Percentiles rank a stretch among this genome's conserved stretches.
Evolutionary conservation across 176 grass and related monocot species (phyloP).

Genomic region (Aegilops speltoides): DNA sequence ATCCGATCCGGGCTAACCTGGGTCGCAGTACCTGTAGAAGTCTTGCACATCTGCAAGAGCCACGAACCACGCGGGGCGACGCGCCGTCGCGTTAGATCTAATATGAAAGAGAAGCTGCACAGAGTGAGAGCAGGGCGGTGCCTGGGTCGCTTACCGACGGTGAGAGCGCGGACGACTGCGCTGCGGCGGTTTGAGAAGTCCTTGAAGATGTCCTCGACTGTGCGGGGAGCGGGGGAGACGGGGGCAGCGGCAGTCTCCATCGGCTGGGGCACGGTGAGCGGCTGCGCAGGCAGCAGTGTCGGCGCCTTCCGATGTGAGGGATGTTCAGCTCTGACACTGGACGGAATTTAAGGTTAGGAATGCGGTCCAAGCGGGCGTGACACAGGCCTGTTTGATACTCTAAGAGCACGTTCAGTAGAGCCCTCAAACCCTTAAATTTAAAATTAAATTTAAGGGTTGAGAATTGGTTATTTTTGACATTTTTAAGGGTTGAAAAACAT

Average conservation of each 20-base stretch:
- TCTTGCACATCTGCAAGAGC: slow-evolving; percentile 52
- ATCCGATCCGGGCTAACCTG: slow-evolving; percentile 36
- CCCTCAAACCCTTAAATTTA: too few relatives aligned
- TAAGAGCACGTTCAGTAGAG: too few relatives aligned
- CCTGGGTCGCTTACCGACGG: slow-evolving; percentile 37
- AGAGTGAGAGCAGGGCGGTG: neutral
- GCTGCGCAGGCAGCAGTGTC: neutral
- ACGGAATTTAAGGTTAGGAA: neutral
- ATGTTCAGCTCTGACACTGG: slow-evolving; percentile 14
- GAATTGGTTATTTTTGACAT: too few relatives aligned
- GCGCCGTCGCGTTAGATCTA: slow-evolving; percentile 2
- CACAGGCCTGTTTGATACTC: neutral
- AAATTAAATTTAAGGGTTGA: too few relatives aligned
- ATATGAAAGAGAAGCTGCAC: neutral
- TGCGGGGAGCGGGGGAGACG: slow-evolving; percentile 40
- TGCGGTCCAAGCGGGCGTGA: slow-evolving; percentile 9
- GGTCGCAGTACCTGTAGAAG: slow-evolving; percentile 57
- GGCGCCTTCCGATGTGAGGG: slow-evolving; percentile 2
- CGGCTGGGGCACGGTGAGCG: neutral
- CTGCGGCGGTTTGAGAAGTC: slow-evolving; percentile 52
- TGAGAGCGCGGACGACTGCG: slow-evolving; percentile 60
- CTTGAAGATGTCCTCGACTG: slow-evolving; percentile 64
- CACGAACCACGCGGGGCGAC: neutral
- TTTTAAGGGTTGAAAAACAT: too few relatives aligned
- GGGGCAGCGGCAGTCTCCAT: slow-evolving; percentile 34